These are phyloP conservation scores for Leccinellum rugosiceps DNA, from an alignment of 768 basidiomycete species.

Conservation along the genomic window DNA sequence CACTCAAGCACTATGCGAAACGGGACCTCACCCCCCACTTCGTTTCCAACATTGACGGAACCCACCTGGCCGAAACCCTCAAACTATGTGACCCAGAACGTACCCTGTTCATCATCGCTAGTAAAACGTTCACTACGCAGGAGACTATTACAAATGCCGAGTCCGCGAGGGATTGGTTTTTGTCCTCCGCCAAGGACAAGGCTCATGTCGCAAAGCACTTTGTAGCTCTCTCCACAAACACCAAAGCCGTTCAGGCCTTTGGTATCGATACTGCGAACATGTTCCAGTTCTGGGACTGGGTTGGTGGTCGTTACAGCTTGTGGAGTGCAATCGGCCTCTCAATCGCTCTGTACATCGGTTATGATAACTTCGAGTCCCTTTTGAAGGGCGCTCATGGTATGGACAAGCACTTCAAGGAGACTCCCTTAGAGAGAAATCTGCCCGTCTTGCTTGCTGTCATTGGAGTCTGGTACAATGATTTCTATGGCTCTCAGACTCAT, in stretches of 20 bases:
- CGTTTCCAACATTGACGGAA: slow-evolving; percentile 98
- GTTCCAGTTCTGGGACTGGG: slow-evolving; percentile 99
- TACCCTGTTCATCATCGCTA: slow-evolving; percentile 97
- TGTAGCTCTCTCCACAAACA: slow-evolving; percentile 96
- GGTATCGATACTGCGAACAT: slow-evolving; percentile 91
- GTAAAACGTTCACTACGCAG: slow-evolving; percentile 99
- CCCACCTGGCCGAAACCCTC: slow-evolving; percentile 89
- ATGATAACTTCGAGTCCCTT: slow-evolving; percentile 88
- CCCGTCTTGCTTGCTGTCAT: slow-evolving; percentile 87
- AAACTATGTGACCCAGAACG: slow-evolving; percentile 81
- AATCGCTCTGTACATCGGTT: slow-evolving; percentile 91
- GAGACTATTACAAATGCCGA: slow-evolving; percentile 99
- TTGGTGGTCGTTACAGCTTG: slow-evolving; percentile 95
- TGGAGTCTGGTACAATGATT: slow-evolving; percentile 99
- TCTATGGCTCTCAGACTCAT: slow-evolving; percentile 95
- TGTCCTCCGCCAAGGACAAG: slow-evolving; percentile 76
- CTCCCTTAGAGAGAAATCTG: slow-evolving; percentile 85
- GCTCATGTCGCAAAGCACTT: slow-evolving; percentile 98
- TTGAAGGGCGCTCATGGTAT: slow-evolving; percentile 93
- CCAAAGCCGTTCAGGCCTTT: slow-evolving; percentile 87
- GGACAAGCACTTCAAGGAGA: slow-evolving; percentile 94
- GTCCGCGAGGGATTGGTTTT: slow-evolving; percentile 93
- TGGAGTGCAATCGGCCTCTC: slow-evolving; percentile 98
- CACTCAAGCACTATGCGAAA: slow-evolving; percentile 89
- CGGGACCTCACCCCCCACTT: slow-evolving; percentile 85